phyloP scores from a whole-genome alignment of 495 filamentous ascomycete genomes.

The Neurospora sublineolata region DNA sequence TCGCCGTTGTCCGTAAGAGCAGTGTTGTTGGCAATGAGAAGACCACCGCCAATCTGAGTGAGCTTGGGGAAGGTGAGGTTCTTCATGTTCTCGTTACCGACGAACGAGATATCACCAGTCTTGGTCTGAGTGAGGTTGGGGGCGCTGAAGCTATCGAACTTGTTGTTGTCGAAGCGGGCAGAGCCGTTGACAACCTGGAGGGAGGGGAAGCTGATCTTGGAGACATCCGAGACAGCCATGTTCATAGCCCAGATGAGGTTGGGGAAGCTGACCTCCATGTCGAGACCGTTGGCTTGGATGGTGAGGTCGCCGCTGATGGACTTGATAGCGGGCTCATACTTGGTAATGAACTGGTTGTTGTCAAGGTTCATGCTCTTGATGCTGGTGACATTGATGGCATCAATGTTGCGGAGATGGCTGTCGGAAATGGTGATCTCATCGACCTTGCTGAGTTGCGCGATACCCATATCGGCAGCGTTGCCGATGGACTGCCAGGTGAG shows the following conservation, averaged over 20 bases:
- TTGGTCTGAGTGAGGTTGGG: conserved; percentile 67
- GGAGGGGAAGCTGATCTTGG: conserved; percentile 61
- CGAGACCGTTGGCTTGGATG: conserved; percentile 54
- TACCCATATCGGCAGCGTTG: conserved; percentile 30
- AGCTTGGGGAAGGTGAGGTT: conserved; percentile 68
- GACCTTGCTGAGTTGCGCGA: conserved; percentile 54
- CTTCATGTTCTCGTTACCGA: conserved; percentile 59
- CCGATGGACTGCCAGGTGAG: conserved; percentile 67
- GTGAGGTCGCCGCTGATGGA: conserved; percentile 53
- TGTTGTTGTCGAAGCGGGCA: conserved; percentile 74
- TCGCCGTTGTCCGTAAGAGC: conserved; percentile 47
- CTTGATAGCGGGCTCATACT: conserved; percentile 58
- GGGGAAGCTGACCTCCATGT: conserved; percentile 53
- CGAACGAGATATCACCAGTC: conserved; percentile 64
- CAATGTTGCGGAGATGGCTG: conserved; percentile 62
- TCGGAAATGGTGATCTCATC: conserved; percentile 62
- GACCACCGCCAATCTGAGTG: conserved; percentile 58
- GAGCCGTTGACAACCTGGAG: conserved; percentile 65
- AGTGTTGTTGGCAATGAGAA: conserved; percentile 83
- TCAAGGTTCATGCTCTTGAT: conserved; percentile 58
- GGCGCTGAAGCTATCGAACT: conserved; percentile 52
- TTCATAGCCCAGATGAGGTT: conserved; percentile 67
- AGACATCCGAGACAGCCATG: conserved; percentile 82
- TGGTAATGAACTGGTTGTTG: conserved; percentile 64
- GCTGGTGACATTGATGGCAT: conserved; percentile 63